Evolutionary conservation across 495 filamentous ascomycete species (phyloP).

Genomic region (Jackrogersella multiformis): DNA sequence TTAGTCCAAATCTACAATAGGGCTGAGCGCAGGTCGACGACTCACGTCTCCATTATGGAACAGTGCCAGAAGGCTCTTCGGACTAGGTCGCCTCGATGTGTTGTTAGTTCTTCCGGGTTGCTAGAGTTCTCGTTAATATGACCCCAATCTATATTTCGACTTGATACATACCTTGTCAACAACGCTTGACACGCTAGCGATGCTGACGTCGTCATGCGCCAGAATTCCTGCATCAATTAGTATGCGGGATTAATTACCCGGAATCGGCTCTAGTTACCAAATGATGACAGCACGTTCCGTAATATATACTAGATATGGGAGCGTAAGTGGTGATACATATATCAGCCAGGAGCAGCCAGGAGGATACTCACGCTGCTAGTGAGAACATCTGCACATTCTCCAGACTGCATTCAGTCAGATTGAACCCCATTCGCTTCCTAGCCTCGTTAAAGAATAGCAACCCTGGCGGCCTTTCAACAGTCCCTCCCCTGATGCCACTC

Average conservation of each 20-base stretch:
- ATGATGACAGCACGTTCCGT: slow-evolving; percentile 59
- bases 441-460: slow-evolving; percentile 68
- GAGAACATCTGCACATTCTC: slow-evolving; percentile 67
- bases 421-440: slow-evolving; percentile 65
- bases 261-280: slow-evolving; percentile 48
- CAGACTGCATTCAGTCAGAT: slow-evolving; percentile 62
- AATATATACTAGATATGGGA: slow-evolving; percentile 57
- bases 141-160: background rate
- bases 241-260: slow-evolving; percentile 2
- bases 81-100: slow-evolving; percentile 58
- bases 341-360: background rate
- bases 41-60: slow-evolving; percentile 66
- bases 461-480: slow-evolving; percentile 60
- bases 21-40: background rate
- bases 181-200: slow-evolving; percentile 63
- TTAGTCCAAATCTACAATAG: slow-evolving; percentile 6
- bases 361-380: slow-evolving; percentile 57
- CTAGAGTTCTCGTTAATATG: slow-evolving; percentile 43
- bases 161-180: slow-evolving; percentile 55
- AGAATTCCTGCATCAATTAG: slow-evolving; percentile 60
- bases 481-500: slow-evolving; percentile 64
- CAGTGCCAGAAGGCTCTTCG: slow-evolving; percentile 68
- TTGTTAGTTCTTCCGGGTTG: slow-evolving; percentile 58
- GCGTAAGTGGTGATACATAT: slow-evolving; percentile 14
- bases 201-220: slow-evolving; percentile 63